These are phyloP conservation scores for Pseudogymnoascus sp. DNA, from an alignment of 2,329 filamentous ascomycete species.

Conservation along the genomic window DNA sequence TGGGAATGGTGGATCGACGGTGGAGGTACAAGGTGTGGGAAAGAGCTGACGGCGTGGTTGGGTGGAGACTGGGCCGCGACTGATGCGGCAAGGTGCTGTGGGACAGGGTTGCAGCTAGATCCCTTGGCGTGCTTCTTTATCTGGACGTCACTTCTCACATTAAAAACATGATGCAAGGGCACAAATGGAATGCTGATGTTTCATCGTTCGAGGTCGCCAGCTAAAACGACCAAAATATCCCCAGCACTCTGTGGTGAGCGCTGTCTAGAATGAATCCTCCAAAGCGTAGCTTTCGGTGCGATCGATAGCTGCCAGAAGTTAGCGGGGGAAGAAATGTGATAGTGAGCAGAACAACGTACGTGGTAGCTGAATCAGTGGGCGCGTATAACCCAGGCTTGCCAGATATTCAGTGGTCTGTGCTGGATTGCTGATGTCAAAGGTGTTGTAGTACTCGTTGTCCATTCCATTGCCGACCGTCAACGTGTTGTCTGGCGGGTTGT, in stretches of 20 bases:
- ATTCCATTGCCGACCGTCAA: not conserved
- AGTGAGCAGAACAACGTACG: not conserved
- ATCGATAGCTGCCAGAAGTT: not conserved
- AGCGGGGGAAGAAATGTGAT: not conserved
- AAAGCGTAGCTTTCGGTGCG: not conserved
- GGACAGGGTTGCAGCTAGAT: not conserved
- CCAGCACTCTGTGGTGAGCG: not conserved
- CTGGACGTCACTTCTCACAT: conserved; percentile 7
- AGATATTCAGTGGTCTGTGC: not conserved
- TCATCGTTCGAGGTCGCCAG: not conserved
- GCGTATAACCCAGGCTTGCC: not conserved
- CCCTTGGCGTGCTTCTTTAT: conserved; percentile 3
- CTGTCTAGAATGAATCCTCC: not conserved
- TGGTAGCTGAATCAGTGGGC: not conserved
- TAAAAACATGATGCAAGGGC: not conserved
- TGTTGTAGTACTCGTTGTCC: not conserved
- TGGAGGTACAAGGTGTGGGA: conserved; percentile 2
- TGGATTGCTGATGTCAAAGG: not conserved
- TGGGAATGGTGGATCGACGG: not conserved
- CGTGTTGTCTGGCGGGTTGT: conserved; percentile 10
- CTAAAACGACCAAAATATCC: not conserved
- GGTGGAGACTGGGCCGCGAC: not conserved
- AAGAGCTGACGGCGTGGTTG: not conserved
- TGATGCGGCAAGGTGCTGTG: not conserved
- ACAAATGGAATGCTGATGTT: not conserved